These are phyloP conservation scores for Fraxinus xanthoxyloides DNA, from an alignment of 305 asterid genomes.

Conservation along the genomic window DNA sequence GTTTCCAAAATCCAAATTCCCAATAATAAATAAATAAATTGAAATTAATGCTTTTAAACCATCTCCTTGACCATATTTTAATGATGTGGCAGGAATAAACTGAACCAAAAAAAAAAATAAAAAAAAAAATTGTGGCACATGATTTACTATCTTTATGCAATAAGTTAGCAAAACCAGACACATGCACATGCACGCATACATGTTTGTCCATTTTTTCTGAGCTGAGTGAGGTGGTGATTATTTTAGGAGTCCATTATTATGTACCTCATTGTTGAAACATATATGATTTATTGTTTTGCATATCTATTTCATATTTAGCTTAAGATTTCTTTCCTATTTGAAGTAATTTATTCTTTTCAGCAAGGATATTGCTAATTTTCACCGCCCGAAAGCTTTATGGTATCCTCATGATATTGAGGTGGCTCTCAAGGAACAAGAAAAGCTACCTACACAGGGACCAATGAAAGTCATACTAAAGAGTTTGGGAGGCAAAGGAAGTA, in stretches of 20 bases:
- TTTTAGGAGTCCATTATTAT: background rate
- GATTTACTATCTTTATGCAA: background rate
- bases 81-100: background rate
- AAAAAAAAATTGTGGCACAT: background rate
- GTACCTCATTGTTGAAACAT: background rate
- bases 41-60: background rate
- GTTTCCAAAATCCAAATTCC: background rate
- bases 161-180: background rate
- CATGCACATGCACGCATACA: background rate
- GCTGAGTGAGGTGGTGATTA: background rate
- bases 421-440: constrained; percentile 73
- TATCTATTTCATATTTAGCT: background rate
- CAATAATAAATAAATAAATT: background rate
- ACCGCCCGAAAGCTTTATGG: constrained; percentile 96
- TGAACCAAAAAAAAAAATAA: background rate
- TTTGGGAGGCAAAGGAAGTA: constrained; percentile 97
- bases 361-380: constrained; percentile 95
- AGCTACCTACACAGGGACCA: constrained; percentile 69
- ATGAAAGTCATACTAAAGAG: constrained; percentile 96
- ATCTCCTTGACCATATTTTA: background rate
- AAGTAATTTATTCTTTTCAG: constrained; percentile 53
- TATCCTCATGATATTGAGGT: constrained; percentile 99
- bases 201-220: background rate
- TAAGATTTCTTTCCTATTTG: constrained; percentile 22
- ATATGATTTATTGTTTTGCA: background rate